These are phyloP conservation scores for Talaromyces sp. DNA, from an alignment of 2,329 filamentous ascomycete genomes.

Conservation along the genomic window DNA sequence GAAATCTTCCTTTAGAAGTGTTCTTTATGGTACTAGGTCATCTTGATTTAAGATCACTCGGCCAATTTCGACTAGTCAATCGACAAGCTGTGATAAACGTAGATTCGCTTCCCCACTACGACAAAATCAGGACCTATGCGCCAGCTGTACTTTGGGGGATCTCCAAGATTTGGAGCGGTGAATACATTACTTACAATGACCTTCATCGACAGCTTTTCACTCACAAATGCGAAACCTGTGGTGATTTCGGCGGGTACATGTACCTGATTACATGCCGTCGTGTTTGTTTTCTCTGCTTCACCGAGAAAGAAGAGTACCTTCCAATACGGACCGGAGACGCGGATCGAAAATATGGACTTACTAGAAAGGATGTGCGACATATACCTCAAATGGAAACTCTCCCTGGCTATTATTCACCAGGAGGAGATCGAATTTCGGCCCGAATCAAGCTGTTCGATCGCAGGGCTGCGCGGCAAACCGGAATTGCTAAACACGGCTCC, in stretches of 20 bases:
- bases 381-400: not conserved
- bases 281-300: constrained; percentile 37
- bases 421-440: not conserved
- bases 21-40: not conserved
- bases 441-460: not conserved
- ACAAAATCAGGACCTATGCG: not conserved
- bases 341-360: constrained; percentile 2
- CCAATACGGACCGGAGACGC: constrained; percentile 17
- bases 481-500: not conserved
- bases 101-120: not conserved
- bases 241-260: constrained; percentile 25
- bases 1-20: not conserved
- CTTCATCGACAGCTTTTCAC: constrained; percentile 30
- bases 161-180: not conserved
- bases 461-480: not conserved
- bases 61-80: not conserved
- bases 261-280: constrained; percentile 1
- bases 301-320: constrained; percentile 21
- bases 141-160: not conserved
- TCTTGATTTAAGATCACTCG: not conserved
- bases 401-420: not conserved
- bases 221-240: constrained; percentile 28
- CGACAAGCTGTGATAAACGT: not conserved
- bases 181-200: constrained; percentile 19
- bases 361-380: not conserved